Evolutionary conservation across 2,329 filamentous ascomycete genomes (phyloP), one percentile per base, ranked within the genome.

Genomic region (Lasiodiplodia sp.): DNA sequence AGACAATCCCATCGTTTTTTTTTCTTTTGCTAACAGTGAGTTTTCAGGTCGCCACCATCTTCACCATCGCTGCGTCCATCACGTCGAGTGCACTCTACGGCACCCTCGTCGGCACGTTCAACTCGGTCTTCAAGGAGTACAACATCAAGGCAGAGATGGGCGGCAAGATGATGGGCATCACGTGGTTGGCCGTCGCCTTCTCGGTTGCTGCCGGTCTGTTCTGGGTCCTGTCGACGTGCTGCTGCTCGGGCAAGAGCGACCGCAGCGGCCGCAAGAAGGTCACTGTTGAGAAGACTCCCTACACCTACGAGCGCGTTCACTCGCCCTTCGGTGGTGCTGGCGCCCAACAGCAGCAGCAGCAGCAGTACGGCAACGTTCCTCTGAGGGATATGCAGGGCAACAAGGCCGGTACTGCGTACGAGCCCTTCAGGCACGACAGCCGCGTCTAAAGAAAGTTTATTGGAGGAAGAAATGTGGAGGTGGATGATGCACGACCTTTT

Each of bases 211-310:
- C 91, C 8, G 88, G 88, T 72, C 82, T 97, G 77, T 97, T 98
- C 90, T 98, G 96, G 95, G 83, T 94, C 76, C 88, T 96, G 79
- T 93, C 90, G 80, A 87, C 92, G 75, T 98, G 95, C 90, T 98
- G 94, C 88, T 97, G 94, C 86, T 89, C 87, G 73, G 92, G 93
- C 57, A 84, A 86, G 73, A 85, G 82, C 67, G 81, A 83, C 34
- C 72, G 76, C 67, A 57, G 68, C 69, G 72, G 16, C 71, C 73
- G 60, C 53, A 51, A 60, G 23, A 80, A 79, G 70, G 81, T 82
- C 57, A 80, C 80, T 49, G 86, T 85, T 38, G 87, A 89, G 77
- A 89, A 89, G 84, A 85, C 87, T 0, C 87, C 87, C 0, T 87
- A 88, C 76, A 87, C 85, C 4, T 89, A 89, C 72, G 86, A 89